phyloP scores from a whole-genome alignment of 1,284 basidiomycete genomes.

The Heliocybe sulcata region DNA sequence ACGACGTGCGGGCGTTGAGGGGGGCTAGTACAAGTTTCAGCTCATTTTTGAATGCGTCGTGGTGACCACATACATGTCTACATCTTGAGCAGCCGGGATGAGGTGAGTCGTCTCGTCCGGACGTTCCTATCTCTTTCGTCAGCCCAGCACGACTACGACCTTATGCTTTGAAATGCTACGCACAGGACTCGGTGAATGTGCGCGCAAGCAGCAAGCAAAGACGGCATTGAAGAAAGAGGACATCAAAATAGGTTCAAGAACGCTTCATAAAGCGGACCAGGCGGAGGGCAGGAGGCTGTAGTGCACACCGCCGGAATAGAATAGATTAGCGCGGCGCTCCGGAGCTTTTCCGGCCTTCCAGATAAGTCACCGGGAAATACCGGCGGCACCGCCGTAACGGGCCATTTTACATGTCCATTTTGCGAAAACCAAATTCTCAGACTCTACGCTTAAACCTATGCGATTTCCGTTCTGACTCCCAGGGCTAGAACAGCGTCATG shows the following conservation, averaged over 20 bases:
- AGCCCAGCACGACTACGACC: neutral
- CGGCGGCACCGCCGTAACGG: neutral
- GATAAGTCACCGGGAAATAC: neutral
- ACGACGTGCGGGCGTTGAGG: conserved; percentile 15
- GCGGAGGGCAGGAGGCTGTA: neutral
- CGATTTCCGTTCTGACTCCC: too few species aligned
- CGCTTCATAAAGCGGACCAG: neutral
- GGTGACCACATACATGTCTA: neutral
- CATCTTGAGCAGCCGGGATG: conserved; percentile 1
- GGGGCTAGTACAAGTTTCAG: conserved; percentile 7
- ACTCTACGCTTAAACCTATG: too few species aligned
- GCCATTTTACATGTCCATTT: neutral
- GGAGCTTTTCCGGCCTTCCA: neutral
- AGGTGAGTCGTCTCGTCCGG: conserved; percentile 2
- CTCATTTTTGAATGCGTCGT: neutral
- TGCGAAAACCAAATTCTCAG: too few species aligned
- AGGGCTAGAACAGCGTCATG: neutral
- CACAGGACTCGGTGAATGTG: neutral
- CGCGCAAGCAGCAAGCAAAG: neutral
- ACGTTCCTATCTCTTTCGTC: neutral
- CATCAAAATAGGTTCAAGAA: neutral
- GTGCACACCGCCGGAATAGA: neutral
- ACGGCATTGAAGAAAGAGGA: conserved; percentile 1
- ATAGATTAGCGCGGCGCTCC: neutral
- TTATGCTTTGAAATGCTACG: neutral